Base-by-base conservation (phyloP, 2,329 filamentous ascomycete genomes). In the Phyllosticta citriasiana region DNA sequence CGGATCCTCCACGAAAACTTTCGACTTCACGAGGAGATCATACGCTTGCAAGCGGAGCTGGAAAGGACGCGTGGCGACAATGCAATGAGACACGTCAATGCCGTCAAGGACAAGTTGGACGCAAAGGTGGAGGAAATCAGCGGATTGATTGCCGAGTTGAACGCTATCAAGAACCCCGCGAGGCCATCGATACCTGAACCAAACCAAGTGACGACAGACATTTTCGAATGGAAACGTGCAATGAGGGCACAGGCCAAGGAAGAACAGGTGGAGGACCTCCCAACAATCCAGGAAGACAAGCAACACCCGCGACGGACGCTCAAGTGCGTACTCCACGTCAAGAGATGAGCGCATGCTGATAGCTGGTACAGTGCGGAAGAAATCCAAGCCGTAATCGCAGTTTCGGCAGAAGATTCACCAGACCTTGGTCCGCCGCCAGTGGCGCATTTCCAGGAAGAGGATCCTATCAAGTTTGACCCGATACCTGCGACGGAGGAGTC, bases 1-100 rank as follows among this genome's bases (percentile, higher is more conserved):
- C 84, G 85, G 56, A 81, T 92, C 65, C 79, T 92, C 25, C 85
- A 87, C n/a, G 88, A 94, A 67, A 94, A 94, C 70, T 80, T 93
- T 60, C 81, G 85, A 59, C 80, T 94, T 14, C 83, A 86, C 57
- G 81, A 88, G 63, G 84, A 88, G 63, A 84, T 91, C 54, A 73
- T 92, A 57, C 83, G 84, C 57, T 78, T 92, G 2, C 84, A 91
- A 68, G 84, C 83, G 61, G 83, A 88, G 60, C 75, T 88, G 35
- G 82, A 88, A 62, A 80, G 85, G 65, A 84, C 82, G 60, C 79
- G 80, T 55, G 76, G 81, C 54, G 80, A 81, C 54, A 77, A 83
- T 58, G 82, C 86, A 30, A 82, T 84, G 62, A 84, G 88, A 63
- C 84, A 87, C 70, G 84, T 89, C 9, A 76, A 85, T 63, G 80